Conservation (phyloP, 225 moss, liverwort and hornwort genomes). For the Ulota crispa region DNA sequence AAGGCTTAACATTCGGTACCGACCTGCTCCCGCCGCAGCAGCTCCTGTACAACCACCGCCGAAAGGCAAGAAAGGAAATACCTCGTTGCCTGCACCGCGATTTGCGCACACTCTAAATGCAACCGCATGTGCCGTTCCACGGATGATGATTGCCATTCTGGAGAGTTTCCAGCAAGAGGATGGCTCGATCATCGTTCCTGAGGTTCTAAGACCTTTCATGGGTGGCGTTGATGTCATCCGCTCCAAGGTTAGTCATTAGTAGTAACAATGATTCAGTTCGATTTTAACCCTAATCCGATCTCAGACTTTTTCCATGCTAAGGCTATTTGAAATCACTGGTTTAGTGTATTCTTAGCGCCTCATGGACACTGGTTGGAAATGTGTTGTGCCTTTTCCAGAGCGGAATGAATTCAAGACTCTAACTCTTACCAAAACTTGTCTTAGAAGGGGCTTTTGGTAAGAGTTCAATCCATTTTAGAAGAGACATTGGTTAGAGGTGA, state of each 20-base stretch:
- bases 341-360: neutral
- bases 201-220: constrained; percentile 81
- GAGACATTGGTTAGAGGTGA: neutral
- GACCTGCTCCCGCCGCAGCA: constrained; percentile 39
- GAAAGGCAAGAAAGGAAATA: constrained; percentile 56
- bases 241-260: constrained; percentile 42
- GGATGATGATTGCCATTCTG: constrained; percentile 96
- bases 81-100: constrained; percentile 59
- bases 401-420: neutral
- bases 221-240: constrained; percentile 71
- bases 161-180: constrained; percentile 84
- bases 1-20: constrained; percentile 85
- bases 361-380: neutral
- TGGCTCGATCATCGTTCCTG: constrained; percentile 78
- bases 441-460: neutral
- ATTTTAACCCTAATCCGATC: constrained; percentile 1
- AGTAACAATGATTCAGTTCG: neutral
- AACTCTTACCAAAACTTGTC: neutral
- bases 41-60: constrained; percentile 3
- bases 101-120: constrained; percentile 93
- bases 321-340: neutral
- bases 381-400: neutral
- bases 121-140: constrained; percentile 92
- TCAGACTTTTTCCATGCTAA: neutral
- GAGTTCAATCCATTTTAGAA: neutral